Evolutionary conservation across 495 filamentous ascomycete genomes (phyloP).

Genomic region (Penicillium turbatum): DNA sequence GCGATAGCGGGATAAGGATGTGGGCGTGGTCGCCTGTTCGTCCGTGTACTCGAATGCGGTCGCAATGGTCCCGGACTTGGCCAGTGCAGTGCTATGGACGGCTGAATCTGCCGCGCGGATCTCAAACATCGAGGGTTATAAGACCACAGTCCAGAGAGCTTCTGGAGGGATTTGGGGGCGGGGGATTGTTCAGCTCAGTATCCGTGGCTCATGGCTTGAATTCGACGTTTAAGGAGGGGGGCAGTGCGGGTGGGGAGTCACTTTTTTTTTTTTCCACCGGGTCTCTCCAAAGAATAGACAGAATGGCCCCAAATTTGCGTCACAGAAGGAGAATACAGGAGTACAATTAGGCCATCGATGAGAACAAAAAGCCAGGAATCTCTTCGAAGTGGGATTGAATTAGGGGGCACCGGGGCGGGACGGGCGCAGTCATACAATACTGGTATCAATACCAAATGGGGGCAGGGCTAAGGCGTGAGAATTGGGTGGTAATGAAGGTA

Average conservation of each 20-base stretch:
- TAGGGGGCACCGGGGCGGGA: slow-evolving; percentile 4
- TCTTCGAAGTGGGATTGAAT: slow-evolving; percentile 6
- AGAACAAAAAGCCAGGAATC: not conserved
- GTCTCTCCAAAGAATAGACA: not conserved
- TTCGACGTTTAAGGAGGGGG: slow-evolving; percentile 17
- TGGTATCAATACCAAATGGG: not conserved
- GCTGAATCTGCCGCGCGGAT: slow-evolving; percentile 33
- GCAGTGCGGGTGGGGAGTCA: slow-evolving; percentile 17
- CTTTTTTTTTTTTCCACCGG: slow-evolving; percentile 14
- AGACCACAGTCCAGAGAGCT: slow-evolving; percentile 5
- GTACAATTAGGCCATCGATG: not conserved
- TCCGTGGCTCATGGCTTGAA: slow-evolving; percentile 23
- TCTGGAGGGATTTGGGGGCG: not conserved
- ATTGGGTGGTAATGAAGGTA: not conserved
- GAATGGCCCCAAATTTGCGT: not conserved
- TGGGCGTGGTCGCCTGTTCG: slow-evolving; percentile 37
- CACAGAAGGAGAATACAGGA: not conserved
- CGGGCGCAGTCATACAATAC: slow-evolving; percentile 3
- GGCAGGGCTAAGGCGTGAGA: not conserved
- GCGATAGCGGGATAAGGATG: slow-evolving; percentile 30
- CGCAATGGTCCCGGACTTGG: slow-evolving; percentile 37
- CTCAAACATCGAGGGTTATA: slow-evolving; percentile 33
- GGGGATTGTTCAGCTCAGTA: slow-evolving; percentile 13
- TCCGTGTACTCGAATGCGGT: slow-evolving; percentile 47
- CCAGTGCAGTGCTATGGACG: slow-evolving; percentile 31